These are phyloP conservation scores for Pseudopithomyces maydicus DNA, from an alignment of 2,329 filamentous ascomycete genomes.

Conservation along the genomic window DNA sequence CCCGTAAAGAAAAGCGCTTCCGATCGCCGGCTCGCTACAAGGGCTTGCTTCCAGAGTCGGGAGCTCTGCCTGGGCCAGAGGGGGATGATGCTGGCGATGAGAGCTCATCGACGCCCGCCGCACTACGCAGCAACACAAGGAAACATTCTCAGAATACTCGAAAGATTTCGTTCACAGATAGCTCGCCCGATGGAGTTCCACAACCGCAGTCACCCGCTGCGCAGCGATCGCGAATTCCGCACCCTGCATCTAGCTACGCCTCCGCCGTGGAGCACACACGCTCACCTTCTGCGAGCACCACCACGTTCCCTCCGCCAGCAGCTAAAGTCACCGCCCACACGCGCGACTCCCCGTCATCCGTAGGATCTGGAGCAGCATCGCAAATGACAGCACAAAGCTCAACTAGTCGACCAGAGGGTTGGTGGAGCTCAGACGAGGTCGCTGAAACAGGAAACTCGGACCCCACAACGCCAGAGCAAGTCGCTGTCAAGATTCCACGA, in stretches of 20 bases:
- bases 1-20: slow-evolving; percentile 27
- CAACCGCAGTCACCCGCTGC: slow-evolving; percentile 20
- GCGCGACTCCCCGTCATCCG: slow-evolving; percentile 20
- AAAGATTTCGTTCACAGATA: slow-evolving; percentile 14
- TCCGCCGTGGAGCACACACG: slow-evolving; percentile 21
- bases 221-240: slow-evolving; percentile 23
- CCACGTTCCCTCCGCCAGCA: slow-evolving; percentile 29
- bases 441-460: slow-evolving; percentile 35
- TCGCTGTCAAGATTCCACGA: slow-evolving; percentile 9
- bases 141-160: slow-evolving; percentile 29
- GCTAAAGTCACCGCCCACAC: slow-evolving; percentile 25
- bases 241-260: slow-evolving; percentile 20
- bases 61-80: slow-evolving; percentile 23
- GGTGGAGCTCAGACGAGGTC: slow-evolving; percentile 47
- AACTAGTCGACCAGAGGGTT: slow-evolving; percentile 43
- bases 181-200: slow-evolving; percentile 8
- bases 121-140: slow-evolving; percentile 15
- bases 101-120: slow-evolving; percentile 26
- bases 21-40: slow-evolving; percentile 36
- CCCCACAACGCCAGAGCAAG: slow-evolving; percentile 21
- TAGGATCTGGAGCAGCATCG: slow-evolving; percentile 26
- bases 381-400: slow-evolving; percentile 37
- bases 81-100: slow-evolving; percentile 35
- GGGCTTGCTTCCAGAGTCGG: slow-evolving; percentile 31
- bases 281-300: slow-evolving; percentile 22